Conservation (phyloP, 768 basidiomycete genomes). For the Naganishia antarctica region DNA sequence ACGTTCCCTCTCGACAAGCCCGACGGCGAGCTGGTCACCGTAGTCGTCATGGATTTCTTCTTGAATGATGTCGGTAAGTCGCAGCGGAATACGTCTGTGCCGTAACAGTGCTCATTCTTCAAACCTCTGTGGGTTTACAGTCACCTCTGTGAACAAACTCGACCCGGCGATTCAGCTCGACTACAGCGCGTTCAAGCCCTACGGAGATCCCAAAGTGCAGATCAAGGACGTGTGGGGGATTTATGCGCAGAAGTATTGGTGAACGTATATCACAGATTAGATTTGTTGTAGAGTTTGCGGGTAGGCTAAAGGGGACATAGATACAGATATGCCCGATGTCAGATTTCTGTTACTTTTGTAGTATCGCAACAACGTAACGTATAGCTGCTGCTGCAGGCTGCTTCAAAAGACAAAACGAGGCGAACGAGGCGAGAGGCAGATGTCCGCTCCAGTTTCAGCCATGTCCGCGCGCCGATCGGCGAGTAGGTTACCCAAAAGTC, state of each 20-base stretch:
- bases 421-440: too few relatives aligned
- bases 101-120: background rate
- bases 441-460: too few relatives aligned
- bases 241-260: constrained; percentile 41
- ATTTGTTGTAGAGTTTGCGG: constrained; percentile 3
- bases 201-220: constrained; percentile 35
- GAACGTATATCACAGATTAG: background rate
- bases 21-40: constrained; percentile 39
- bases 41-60: constrained; percentile 45
- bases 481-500: too few relatives aligned
- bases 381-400: too few relatives aligned
- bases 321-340: too few relatives aligned
- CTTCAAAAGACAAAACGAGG: too few relatives aligned
- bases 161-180: constrained; percentile 32
- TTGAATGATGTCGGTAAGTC: constrained; percentile 45
- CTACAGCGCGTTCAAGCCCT: constrained; percentile 33
- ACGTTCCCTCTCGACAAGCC: constrained; percentile 34
- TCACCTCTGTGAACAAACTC: constrained; percentile 42
- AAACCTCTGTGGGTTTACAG: constrained; percentile 22
- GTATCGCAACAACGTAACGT: too few relatives aligned
- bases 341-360: too few relatives aligned
- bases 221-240: constrained; percentile 42
- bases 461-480: too few relatives aligned
- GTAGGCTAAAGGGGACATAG: too few relatives aligned
- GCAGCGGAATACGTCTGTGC: background rate